Percentiles rank a stretch among this genome's conserved stretches.
Conservation (phyloP, 345 rosid genomes). For the Ceriops zippeliana region DNA sequence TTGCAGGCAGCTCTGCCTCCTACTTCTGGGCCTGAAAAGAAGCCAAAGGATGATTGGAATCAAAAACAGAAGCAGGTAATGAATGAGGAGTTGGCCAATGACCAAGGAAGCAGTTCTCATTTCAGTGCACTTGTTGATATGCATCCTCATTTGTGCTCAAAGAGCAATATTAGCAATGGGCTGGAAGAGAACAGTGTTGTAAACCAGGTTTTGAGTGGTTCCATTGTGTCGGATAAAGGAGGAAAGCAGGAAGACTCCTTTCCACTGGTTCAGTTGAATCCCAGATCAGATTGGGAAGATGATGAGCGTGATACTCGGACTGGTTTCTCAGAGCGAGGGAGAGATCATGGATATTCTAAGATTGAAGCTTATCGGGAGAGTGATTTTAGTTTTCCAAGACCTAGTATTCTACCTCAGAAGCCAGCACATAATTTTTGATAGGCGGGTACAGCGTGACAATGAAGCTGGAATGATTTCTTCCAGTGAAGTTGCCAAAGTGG, state of each 20-base stretch:
- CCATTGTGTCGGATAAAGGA: constrained; percentile 40
- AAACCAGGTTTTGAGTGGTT: constrained; percentile 33
- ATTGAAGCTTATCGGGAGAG: constrained; percentile 69
- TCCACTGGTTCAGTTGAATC: constrained; percentile 65
- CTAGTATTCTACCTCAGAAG: constrained; percentile 57
- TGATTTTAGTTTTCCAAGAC: constrained; percentile 68
- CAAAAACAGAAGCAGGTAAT: constrained; percentile 60
- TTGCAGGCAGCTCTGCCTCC: constrained; percentile 69
- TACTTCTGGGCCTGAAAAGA: constrained; percentile 48
- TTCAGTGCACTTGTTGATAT: constrained; percentile 46
- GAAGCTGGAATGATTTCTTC: constrained; percentile 57
- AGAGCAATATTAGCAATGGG: constrained; percentile 29
- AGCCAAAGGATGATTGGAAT: constrained; percentile 66
- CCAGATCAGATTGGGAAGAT: constrained; percentile 98
- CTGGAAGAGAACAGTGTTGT: constrained; percentile 39
- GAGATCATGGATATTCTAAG: constrained; percentile 57
- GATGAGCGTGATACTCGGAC: constrained; percentile 96
- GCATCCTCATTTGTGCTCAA: constrained; percentile 59
- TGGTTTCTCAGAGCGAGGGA: constrained; percentile 55
- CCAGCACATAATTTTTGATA: constrained; percentile 49
- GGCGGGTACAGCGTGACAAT: constrained; percentile 59
- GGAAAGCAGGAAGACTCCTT: constrained; percentile 59
- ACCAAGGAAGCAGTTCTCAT: constrained; percentile 34
- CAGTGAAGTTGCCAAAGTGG: constrained; percentile 51
- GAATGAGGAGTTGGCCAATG: constrained; percentile 42